Percentiles rank a stretch among this genome's conserved stretches.
These are phyloP conservation scores for Heliocybe sulcata DNA, from an alignment of 1,284 basidiomycete genomes.

Conservation along the genomic window DNA sequence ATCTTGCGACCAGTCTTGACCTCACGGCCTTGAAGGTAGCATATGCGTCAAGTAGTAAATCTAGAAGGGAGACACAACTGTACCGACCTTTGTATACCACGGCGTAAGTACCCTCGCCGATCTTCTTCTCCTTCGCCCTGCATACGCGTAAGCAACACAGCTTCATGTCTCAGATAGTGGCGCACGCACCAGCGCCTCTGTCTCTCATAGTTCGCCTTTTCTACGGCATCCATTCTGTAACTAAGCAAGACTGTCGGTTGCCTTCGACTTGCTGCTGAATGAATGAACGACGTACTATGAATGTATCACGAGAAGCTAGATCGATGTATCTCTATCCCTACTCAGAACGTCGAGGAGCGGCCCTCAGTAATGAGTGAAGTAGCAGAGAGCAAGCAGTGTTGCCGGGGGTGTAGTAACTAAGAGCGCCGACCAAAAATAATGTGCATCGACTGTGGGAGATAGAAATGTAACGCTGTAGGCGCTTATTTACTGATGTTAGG, in stretches of 20 bases:
- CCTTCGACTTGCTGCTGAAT: neutral
- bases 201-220: slow-evolving; percentile 61
- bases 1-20: slow-evolving; percentile 68
- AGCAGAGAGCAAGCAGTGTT: too few relatives aligned
- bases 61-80: neutral
- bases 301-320: too few relatives aligned
- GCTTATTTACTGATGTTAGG: neutral
- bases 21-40: slow-evolving; percentile 47
- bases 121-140: slow-evolving; percentile 83
- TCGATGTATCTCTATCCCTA: too few relatives aligned
- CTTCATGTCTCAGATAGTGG: neutral
- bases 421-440: too few relatives aligned
- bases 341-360: too few relatives aligned
- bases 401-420: too few relatives aligned
- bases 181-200: slow-evolving; percentile 60
- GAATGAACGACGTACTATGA: too few relatives aligned
- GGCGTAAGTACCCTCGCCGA: slow-evolving; percentile 96
- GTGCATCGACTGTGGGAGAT: neutral
- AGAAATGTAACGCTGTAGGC: neutral
- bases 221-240: slow-evolving; percentile 63
- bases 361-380: too few relatives aligned
- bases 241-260: neutral
- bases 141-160: slow-evolving; percentile 6
- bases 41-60: neutral
- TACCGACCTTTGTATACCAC: slow-evolving; percentile 86